These are phyloP conservation scores for Beauveria bassiana DNA, from an alignment of 2,329 filamentous ascomycete genomes.

Conservation along the genomic window DNA sequence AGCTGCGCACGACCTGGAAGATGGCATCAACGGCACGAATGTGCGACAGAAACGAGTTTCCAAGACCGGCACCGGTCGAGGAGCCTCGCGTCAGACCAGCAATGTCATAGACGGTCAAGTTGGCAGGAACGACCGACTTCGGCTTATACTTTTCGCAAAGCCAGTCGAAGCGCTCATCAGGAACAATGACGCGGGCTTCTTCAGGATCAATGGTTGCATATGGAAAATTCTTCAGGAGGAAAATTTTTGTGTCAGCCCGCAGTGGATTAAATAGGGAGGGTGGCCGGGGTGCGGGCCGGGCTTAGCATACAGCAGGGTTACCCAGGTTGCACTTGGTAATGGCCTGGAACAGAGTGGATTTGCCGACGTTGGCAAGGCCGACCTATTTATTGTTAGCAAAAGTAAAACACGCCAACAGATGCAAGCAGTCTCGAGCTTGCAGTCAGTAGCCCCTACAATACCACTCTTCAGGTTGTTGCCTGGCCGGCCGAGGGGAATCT, in stretches of 20 bases:
- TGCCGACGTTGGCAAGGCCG: conserved; percentile 97
- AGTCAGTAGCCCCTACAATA: conserved; percentile 59
- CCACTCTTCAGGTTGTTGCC: conserved; percentile 99
- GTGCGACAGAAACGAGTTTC: conserved; percentile 96
- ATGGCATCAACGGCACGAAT: conserved; percentile 97
- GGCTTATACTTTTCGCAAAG: conserved; percentile 94
- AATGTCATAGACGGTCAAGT: conserved; percentile 97
- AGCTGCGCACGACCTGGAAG: conserved; percentile 93
- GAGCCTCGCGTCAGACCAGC: conserved; percentile 92
- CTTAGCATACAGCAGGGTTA: conserved; percentile 76
- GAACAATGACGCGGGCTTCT: conserved; percentile 94
- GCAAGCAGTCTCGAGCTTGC: neutral
- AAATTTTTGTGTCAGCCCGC: conserved; percentile 29
- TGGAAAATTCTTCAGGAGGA: conserved; percentile 70
- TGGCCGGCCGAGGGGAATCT: conserved; percentile 89
- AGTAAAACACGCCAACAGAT: neutral
- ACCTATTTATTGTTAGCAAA: conserved; percentile 48
- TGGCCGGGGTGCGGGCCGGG: neutral
- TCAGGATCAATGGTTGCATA: conserved; percentile 99
- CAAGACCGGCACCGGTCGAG: conserved; percentile 93
- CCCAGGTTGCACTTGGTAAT: conserved; percentile 97
- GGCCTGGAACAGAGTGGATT: conserved; percentile 98
- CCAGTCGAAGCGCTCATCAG: conserved; percentile 95
- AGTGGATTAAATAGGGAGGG: conserved; percentile 8
- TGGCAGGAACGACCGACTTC: conserved; percentile 93